These are phyloP conservation scores for Globisporangium ultimum DNA, from an alignment of 352 stramenopile species.

Conservation along the genomic window DNA sequence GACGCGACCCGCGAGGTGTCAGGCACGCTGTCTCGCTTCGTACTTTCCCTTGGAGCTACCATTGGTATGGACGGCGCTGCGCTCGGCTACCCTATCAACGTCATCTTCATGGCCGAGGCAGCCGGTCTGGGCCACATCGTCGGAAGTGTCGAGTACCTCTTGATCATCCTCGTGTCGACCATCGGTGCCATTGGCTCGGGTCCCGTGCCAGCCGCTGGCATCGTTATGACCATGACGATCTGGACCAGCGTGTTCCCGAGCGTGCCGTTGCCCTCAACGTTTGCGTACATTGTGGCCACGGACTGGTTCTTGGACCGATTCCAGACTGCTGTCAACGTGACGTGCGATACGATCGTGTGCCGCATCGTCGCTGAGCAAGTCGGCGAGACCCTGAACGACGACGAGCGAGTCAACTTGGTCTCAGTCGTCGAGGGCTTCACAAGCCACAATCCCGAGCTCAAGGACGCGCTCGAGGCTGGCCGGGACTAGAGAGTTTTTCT, in stretches of 20 bases:
- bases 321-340: constrained; percentile 54
- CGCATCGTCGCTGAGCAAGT: constrained; percentile 43
- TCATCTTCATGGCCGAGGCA: constrained; percentile 34
- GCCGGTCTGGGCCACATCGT: constrained; percentile 17
- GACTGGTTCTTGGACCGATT: constrained; percentile 64
- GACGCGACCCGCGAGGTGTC: constrained; percentile 59
- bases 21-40: constrained; percentile 47
- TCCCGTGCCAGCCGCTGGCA: constrained; percentile 17
- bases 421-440: constrained; percentile 2
- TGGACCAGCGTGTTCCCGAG: constrained; percentile 24
- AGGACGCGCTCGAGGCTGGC: constrained; percentile 9
- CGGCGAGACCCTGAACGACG: constrained; percentile 1
- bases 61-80: constrained; percentile 33
- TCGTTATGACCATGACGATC: constrained; percentile 29
- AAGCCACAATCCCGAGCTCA: constrained; percentile 11
- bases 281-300: constrained; percentile 51
- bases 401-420: constrained; percentile 1
- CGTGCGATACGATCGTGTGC: constrained; percentile 53
- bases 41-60: constrained; percentile 57
- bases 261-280: constrained; percentile 35
- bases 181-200: constrained; percentile 19
- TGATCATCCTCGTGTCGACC: constrained; percentile 24
- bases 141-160: constrained; percentile 14
- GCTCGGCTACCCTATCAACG: constrained; percentile 25
- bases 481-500: too few species aligned